Percentiles rank a stretch among this genome's conserved stretches.
These are phyloP conservation scores for Mycena citricolor DNA, from an alignment of 1,284 basidiomycete species.

Conservation along the genomic window DNA sequence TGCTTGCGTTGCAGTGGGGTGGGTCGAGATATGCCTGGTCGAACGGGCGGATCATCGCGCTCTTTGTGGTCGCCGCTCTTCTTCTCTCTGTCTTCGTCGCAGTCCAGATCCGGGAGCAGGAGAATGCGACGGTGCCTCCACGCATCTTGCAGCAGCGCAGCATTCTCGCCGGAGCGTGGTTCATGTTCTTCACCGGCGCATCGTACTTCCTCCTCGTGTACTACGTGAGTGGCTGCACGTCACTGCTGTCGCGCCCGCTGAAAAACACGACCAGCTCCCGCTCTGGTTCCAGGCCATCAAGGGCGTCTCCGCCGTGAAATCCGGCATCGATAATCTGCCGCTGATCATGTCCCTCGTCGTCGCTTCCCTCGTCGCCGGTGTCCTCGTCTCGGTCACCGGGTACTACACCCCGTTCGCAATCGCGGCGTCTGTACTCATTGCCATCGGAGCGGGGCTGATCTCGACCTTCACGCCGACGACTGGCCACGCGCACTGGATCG, in stretches of 20 bases:
- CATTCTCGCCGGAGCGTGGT: slow-evolving; percentile 31
- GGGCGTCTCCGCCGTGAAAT: slow-evolving; percentile 34
- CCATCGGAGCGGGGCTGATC: slow-evolving; percentile 18
- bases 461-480: slow-evolving; percentile 9
- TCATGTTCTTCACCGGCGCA: slow-evolving; percentile 40
- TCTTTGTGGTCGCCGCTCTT: slow-evolving; percentile 38
- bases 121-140: slow-evolving; percentile 30
- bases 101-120: slow-evolving; percentile 37
- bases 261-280: slow-evolving; percentile 28
- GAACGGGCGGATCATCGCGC: slow-evolving; percentile 26
- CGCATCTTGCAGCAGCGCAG: slow-evolving; percentile 30
- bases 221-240: slow-evolving; percentile 2
- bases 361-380: slow-evolving; percentile 11
- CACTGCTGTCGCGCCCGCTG: not conserved
- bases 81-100: slow-evolving; percentile 34
- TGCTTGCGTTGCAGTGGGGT: slow-evolving; percentile 43
- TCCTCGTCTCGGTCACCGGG: slow-evolving; percentile 13
- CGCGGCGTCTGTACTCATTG: slow-evolving; percentile 9
- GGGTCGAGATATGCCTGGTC: slow-evolving; percentile 40
- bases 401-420: slow-evolving; percentile 20
- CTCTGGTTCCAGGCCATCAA: slow-evolving; percentile 45
- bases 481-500: slow-evolving; percentile 10
- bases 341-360: slow-evolving; percentile 17
- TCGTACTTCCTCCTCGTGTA: slow-evolving; percentile 32
- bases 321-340: slow-evolving; percentile 8